Evolutionary conservation across 139 green algal species (phyloP).

Genomic region (Yamagishiella unicocca): DNA sequence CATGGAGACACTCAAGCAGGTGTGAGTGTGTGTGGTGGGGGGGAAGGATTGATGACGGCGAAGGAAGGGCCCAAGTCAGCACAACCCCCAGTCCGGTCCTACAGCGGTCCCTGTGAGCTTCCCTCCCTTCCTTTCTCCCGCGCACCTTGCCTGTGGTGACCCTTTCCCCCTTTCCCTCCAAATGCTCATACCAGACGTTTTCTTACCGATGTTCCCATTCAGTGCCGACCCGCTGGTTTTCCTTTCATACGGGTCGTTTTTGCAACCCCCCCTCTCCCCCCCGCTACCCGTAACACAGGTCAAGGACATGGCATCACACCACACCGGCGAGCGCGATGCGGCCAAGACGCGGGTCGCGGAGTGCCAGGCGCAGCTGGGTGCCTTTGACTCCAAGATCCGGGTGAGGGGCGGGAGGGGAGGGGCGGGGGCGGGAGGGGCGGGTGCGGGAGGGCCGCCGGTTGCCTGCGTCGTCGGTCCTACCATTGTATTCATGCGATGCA

Average conservation of each 20-base stretch:
- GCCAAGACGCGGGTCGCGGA: slow-evolving; percentile 32
- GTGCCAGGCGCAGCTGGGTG: slow-evolving; percentile 5
- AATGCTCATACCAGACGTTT: too few species aligned
- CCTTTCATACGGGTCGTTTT: too few species aligned
- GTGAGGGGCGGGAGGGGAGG: not conserved
- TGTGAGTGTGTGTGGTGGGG: slow-evolving; percentile 41
- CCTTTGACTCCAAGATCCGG: slow-evolving; percentile 34
- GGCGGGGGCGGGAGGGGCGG: not conserved
- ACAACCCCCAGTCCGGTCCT: not conserved
- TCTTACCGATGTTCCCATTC: too few species aligned
- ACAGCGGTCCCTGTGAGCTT: not conserved
- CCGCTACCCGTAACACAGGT: not conserved
- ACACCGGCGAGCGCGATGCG: slow-evolving; percentile 4
- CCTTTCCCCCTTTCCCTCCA: too few species aligned
- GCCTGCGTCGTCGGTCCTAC: too few species aligned
- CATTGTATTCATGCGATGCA: too few species aligned
- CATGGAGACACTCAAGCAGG: slow-evolving; percentile 82
- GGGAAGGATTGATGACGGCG: not conserved
- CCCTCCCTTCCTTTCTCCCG: not conserved
- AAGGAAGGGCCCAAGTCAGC: not conserved
- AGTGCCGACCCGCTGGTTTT: too few species aligned
- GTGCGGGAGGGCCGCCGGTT: not conserved
- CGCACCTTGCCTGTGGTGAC: not conserved
- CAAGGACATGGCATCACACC: slow-evolving; percentile 33
- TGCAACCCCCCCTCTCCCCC: not conserved